phyloP scores from a whole-genome alignment of 805 yeast species.

The Diddensiella santjacobensis region DNA sequence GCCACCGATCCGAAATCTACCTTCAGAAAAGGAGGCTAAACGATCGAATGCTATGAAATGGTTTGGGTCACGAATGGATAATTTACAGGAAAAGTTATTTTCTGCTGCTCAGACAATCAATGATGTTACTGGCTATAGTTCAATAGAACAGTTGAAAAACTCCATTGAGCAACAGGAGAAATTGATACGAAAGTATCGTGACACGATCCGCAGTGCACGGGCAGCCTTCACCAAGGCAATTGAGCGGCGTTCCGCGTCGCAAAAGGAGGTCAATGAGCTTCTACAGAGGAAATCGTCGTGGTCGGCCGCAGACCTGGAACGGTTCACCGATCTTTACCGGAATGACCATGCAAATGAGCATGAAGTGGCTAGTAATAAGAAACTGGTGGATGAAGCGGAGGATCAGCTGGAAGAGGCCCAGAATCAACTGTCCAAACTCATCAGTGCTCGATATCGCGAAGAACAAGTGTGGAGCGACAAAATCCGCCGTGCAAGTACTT shows the following conservation, averaged over 20 bases:
- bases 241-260: conserved; percentile 61
- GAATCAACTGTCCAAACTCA: conserved; percentile 65
- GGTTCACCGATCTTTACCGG: conserved; percentile 76
- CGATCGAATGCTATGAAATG: conserved; percentile 26
- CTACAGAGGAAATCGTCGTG: conserved; percentile 81
- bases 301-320: conserved; percentile 73
- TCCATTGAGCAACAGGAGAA: conserved; percentile 55
- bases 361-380: conserved; percentile 50
- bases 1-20: conserved; percentile 17
- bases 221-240: conserved; percentile 56
- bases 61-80: conserved; percentile 31
- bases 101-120: conserved; percentile 57
- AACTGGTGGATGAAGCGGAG: conserved; percentile 52
- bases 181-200: conserved; percentile 47
- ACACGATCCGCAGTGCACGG: conserved; percentile 48
- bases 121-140: conserved; percentile 87
- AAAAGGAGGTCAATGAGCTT: conserved; percentile 80
- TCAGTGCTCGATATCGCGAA: conserved; percentile 86
- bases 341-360: conserved; percentile 74
- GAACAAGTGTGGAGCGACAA: conserved; percentile 98
- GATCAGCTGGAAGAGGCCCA: conserved; percentile 63
- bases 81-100: conserved; percentile 33
- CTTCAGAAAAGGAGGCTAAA: conserved; percentile 28
- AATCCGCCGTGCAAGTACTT: conserved; percentile 87
- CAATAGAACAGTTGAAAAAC: conserved; percentile 66